Evolutionary conservation across 208 protist species (phyloP).

Genomic region (Wallacemonas sp.): DNA sequence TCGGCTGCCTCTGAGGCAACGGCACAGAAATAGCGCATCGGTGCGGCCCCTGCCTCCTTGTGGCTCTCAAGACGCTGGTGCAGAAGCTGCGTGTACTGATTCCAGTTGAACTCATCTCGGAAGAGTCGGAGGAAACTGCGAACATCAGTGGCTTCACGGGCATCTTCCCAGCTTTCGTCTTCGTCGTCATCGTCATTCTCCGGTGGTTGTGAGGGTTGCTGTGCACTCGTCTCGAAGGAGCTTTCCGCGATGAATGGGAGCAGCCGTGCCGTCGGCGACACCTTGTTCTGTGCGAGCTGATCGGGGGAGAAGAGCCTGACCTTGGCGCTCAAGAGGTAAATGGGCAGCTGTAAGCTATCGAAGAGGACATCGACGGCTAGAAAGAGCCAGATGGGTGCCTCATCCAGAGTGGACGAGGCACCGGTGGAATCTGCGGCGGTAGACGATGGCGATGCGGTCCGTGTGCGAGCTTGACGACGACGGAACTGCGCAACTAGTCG

Average conservation of each 20-base stretch:
- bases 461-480: too few relatives aligned
- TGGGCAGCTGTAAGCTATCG: slow-evolving; percentile 56
- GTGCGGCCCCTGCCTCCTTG: not conserved
- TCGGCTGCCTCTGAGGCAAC: slow-evolving; percentile 62
- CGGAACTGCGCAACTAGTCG: slow-evolving; percentile 22
- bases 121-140: slow-evolving; percentile 81
- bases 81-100: slow-evolving; percentile 61
- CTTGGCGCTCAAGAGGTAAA: slow-evolving; percentile 77
- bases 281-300: not conserved
- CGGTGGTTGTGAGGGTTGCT: not conserved
- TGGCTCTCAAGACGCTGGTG: slow-evolving; percentile 10
- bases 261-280: slow-evolving; percentile 9
- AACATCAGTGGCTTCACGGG: slow-evolving; percentile 10
- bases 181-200: slow-evolving; percentile 15
- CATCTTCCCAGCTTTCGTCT: slow-evolving; percentile 24
- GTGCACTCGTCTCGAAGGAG: too few relatives aligned
- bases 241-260: slow-evolving; percentile 30
- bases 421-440: not conserved
- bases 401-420: not conserved
- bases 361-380: slow-evolving; percentile 77
- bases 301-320: slow-evolving; percentile 40
- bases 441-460: too few relatives aligned
- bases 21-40: slow-evolving; percentile 56
- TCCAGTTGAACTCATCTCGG: slow-evolving; percentile 65
- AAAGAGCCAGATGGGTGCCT: slow-evolving; percentile 29